Conservation (phyloP, 805 yeast genomes). For the Wickerhamomyces pijperi region DNA sequence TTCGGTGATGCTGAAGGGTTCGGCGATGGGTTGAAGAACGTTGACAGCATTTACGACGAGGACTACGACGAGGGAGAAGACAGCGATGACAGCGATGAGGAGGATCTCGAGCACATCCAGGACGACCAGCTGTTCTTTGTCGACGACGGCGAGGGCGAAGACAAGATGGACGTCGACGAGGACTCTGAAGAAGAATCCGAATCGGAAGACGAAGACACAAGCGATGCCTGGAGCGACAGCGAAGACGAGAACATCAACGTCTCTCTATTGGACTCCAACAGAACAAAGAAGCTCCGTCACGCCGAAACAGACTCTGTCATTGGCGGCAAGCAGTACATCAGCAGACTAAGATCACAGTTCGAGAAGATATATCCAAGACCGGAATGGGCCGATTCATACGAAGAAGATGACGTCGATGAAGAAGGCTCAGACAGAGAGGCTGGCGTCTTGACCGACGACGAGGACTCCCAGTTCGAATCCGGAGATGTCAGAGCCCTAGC, state of each 20-base stretch:
- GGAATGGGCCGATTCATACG: slow-evolving; percentile 47
- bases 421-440: slow-evolving; percentile 18
- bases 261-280: slow-evolving; percentile 47
- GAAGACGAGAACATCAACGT: slow-evolving; percentile 73
- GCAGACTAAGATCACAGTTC: slow-evolving; percentile 62
- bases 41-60: slow-evolving; percentile 41
- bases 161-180: slow-evolving; percentile 6
- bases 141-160: slow-evolving; percentile 31
- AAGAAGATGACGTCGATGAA: slow-evolving; percentile 20
- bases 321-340: slow-evolving; percentile 48
- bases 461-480: slow-evolving; percentile 19
- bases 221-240: slow-evolving; percentile 74
- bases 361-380: slow-evolving; percentile 74
- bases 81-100: slow-evolving; percentile 21
- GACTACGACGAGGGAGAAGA: slow-evolving; percentile 33
- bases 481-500: slow-evolving; percentile 31
- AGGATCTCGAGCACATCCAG: slow-evolving; percentile 22
- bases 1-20: slow-evolving; percentile 82
- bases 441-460: slow-evolving; percentile 7
- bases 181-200: slow-evolving; percentile 20
- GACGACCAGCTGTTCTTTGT: slow-evolving; percentile 45
- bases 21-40: slow-evolving; percentile 47
- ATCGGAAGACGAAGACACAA: slow-evolving; percentile 23
- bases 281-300: slow-evolving; percentile 60
- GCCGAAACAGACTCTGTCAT: slow-evolving; percentile 41